phyloP scores from a whole-genome alignment of 164 flowering plant genomes.

The Aristolochia fimbriata region DNA sequence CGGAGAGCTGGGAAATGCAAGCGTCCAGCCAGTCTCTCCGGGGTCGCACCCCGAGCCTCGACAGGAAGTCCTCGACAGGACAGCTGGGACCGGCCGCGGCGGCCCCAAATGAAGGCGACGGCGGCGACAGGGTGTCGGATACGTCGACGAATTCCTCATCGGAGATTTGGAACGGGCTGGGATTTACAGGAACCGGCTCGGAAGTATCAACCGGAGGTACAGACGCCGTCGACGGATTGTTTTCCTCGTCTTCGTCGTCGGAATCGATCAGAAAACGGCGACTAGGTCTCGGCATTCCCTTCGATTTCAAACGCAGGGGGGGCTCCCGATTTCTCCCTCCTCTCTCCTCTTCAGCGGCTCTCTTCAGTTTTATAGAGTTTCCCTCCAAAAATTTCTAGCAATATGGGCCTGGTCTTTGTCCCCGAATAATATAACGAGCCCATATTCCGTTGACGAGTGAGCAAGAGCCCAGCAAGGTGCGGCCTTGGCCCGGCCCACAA shows the following conservation, averaged over 20 bases:
- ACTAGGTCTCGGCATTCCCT: conserved; percentile 21
- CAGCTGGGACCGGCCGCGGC: conserved; percentile 9
- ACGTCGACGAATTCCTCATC: conserved; percentile 53
- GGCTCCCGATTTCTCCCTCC: background rate
- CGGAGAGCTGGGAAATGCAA: conserved; percentile 35
- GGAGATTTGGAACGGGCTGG: conserved; percentile 28
- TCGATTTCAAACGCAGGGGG: conserved; percentile 3
- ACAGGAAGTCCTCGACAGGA: conserved; percentile 30
- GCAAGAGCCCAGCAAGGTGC: too few species aligned
- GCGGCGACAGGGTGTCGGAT: conserved; percentile 24
- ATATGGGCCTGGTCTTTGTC: too few species aligned
- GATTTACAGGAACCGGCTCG: background rate
- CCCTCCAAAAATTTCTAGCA: too few species aligned
- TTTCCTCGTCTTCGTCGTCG: conserved; percentile 41
- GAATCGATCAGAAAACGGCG: conserved; percentile 40
- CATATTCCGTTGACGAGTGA: too few species aligned
- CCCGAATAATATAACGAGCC: too few species aligned
- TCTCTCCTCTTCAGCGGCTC: background rate
- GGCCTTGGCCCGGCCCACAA: too few species aligned
- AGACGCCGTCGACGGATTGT: conserved; percentile 1
- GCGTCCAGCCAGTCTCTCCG: conserved; percentile 61
- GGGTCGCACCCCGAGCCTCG: conserved; percentile 40
- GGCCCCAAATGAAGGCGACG: conserved; percentile 13
- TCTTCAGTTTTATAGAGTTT: too few species aligned
- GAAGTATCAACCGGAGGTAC: background rate